These are phyloP conservation scores for Lasiodiplodia hormozganensis DNA, from an alignment of 2,329 filamentous ascomycete species.

Conservation along the genomic window DNA sequence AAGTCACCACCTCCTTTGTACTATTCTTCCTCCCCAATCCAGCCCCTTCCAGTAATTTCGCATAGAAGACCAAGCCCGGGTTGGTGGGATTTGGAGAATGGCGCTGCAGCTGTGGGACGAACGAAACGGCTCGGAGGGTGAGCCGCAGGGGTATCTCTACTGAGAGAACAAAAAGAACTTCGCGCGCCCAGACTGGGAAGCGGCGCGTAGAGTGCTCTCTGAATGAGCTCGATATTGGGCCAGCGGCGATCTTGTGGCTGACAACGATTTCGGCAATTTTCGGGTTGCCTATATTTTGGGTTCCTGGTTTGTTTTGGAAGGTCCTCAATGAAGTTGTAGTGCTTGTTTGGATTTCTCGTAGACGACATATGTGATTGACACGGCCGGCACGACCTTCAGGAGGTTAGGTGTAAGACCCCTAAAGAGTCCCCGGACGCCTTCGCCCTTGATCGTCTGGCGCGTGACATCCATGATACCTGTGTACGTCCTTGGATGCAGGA, in stretches of 20 bases:
- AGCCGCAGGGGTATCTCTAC: constrained; percentile 21
- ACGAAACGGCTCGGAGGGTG: not conserved
- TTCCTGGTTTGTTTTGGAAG: not conserved
- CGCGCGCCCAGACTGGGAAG: not conserved
- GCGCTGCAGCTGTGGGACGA: not conserved
- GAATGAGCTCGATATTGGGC: not conserved
- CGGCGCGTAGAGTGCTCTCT: not conserved
- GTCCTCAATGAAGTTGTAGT: constrained; percentile 42
- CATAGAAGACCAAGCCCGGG: not conserved
- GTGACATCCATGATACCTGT: constrained; percentile 90
- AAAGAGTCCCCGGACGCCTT: constrained; percentile 87
- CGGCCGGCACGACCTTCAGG: constrained; percentile 92
- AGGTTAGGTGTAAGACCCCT: constrained; percentile 95
- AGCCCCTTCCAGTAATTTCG: not conserved
- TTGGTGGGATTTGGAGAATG: constrained; percentile 38
- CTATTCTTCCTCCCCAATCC: not conserved
- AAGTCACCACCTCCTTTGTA: not conserved
- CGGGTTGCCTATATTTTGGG: not conserved
- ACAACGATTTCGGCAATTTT: not conserved
- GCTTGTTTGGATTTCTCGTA: constrained; percentile 51
- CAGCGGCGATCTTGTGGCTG: not conserved
- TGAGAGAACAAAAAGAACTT: constrained; percentile 10
- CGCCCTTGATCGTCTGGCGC: constrained; percentile 78
- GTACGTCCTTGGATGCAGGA: constrained; percentile 89
- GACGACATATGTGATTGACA: constrained; percentile 72